A percentile compares a stretch with the other conserved stretches of the same genome.
Conservation (phyloP, 2,329 filamentous ascomycete species). For the Aspergillus fructus region DNA sequence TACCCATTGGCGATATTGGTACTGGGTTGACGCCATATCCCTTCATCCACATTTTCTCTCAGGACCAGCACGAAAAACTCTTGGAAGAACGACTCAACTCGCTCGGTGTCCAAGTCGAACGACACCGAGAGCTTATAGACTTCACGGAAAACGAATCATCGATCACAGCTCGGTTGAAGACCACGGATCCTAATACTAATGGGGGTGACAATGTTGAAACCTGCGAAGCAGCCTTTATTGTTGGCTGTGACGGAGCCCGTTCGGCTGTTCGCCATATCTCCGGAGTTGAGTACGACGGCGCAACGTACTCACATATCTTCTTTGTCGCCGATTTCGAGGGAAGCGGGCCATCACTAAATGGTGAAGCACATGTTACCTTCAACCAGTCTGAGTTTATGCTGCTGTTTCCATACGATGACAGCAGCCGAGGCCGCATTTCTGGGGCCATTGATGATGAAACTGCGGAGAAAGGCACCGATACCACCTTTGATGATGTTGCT, state of each 20-base stretch:
- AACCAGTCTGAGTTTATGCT: constrained; percentile 37
- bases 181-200: background rate
- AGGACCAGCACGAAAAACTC: constrained; percentile 30
- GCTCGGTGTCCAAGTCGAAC: constrained; percentile 28
- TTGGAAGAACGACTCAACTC: constrained; percentile 28
- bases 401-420: constrained; percentile 29
- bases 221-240: constrained; percentile 43
- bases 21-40: constrained; percentile 30
- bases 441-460: constrained; percentile 24
- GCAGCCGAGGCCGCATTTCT: constrained; percentile 24
- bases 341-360: constrained; percentile 29
- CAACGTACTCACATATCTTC: constrained; percentile 45
- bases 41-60: constrained; percentile 27
- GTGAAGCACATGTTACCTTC: constrained; percentile 35
- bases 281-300: constrained; percentile 43
- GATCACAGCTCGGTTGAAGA: constrained; percentile 22
- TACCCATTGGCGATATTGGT: constrained; percentile 26
- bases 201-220: constrained; percentile 20
- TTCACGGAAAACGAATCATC: constrained; percentile 23
- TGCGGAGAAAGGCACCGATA: constrained; percentile 18
- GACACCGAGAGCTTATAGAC: constrained; percentile 25
- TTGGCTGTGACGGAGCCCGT: constrained; percentile 55
- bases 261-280: constrained; percentile 48
- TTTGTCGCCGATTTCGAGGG: constrained; percentile 46
- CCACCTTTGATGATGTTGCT: constrained; percentile 33